Conservation (phyloP, 148 eudicot species). For the Vaccinium myrtillus region DNA sequence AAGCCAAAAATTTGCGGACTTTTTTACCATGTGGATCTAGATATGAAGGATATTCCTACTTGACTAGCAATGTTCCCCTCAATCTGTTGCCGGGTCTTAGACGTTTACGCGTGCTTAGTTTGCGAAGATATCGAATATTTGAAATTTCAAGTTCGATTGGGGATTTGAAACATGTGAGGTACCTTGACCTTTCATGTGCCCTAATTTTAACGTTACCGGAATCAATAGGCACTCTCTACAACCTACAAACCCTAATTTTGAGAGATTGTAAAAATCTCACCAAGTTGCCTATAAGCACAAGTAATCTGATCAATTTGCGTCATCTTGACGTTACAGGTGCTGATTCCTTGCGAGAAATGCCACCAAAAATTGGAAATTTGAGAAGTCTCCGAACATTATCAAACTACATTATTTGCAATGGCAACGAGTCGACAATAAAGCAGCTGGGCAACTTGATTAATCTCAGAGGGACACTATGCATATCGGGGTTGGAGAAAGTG, state of each 20-base stretch:
- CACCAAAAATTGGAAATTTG: slow-evolving; percentile 10
- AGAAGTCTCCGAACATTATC: slow-evolving; percentile 16
- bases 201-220: slow-evolving; percentile 5
- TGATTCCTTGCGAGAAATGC: slow-evolving; percentile 13
- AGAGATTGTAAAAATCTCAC: background rate
- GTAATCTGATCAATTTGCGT: slow-evolving; percentile 5
- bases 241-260: slow-evolving; percentile 15
- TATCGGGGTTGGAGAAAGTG: slow-evolving; percentile 22
- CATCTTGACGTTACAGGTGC: slow-evolving; percentile 10
- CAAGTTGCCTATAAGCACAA: background rate
- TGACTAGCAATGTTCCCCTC: background rate
- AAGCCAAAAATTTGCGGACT: slow-evolving; percentile 16
- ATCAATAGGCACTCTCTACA: slow-evolving; percentile 11
- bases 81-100: background rate
- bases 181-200: slow-evolving; percentile 18
- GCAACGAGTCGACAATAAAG: background rate
- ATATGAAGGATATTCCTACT: background rate
- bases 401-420: slow-evolving; percentile 13
- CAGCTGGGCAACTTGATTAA: slow-evolving; percentile 8
- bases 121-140: background rate
- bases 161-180: slow-evolving; percentile 5
- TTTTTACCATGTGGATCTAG: slow-evolving; percentile 19
- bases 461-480: slow-evolving; percentile 16
- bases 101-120: slow-evolving; percentile 12
- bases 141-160: slow-evolving; percentile 9